These are phyloP conservation scores for Pyrenula aspistea DNA, from an alignment of 495 filamentous ascomycete species.

Conservation along the genomic window DNA sequence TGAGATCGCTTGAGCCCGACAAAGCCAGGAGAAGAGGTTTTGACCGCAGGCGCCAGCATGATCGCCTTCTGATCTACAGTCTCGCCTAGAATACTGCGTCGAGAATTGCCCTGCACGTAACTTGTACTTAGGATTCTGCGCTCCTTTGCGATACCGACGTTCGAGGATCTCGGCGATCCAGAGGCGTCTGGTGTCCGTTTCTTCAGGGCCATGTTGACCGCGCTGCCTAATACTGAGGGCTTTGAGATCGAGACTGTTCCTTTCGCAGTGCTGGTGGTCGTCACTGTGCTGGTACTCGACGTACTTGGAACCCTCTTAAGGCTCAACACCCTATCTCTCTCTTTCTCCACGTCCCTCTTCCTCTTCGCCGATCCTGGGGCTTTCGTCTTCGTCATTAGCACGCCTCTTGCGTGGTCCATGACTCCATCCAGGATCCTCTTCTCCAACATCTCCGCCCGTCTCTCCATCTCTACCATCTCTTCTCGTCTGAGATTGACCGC, in stretches of 20 bases:
- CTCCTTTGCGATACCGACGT: constrained; percentile 23
- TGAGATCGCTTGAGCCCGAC: constrained; percentile 53
- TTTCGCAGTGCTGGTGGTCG: constrained; percentile 25
- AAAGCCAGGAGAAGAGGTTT: constrained; percentile 22
- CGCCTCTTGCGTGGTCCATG: constrained; percentile 81
- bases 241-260: constrained; percentile 3
- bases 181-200: constrained; percentile 25
- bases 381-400: constrained; percentile 52
- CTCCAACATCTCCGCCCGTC: constrained; percentile 74
- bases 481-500: constrained; percentile 79
- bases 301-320: constrained; percentile 59
- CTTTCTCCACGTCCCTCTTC: constrained; percentile 31
- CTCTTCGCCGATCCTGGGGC: constrained; percentile 11
- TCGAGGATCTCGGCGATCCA: constrained; percentile 33
- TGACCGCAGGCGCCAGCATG: constrained; percentile 39
- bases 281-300: constrained; percentile 28
- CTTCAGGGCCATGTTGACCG: constrained; percentile 41
- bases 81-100: constrained; percentile 24
- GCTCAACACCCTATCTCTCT: constrained; percentile 43
- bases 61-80: constrained; percentile 40
- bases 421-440: constrained; percentile 88
- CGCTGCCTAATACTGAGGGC: constrained; percentile 32
- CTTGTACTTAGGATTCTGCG: constrained; percentile 80
- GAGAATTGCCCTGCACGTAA: constrained; percentile 69
- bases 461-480: constrained; percentile 81